Evolutionary conservation across 169 alveolate genomes (phyloP), one percentile per base, ranked within the genome.

Genomic region (Eimeria sp.): DNA sequence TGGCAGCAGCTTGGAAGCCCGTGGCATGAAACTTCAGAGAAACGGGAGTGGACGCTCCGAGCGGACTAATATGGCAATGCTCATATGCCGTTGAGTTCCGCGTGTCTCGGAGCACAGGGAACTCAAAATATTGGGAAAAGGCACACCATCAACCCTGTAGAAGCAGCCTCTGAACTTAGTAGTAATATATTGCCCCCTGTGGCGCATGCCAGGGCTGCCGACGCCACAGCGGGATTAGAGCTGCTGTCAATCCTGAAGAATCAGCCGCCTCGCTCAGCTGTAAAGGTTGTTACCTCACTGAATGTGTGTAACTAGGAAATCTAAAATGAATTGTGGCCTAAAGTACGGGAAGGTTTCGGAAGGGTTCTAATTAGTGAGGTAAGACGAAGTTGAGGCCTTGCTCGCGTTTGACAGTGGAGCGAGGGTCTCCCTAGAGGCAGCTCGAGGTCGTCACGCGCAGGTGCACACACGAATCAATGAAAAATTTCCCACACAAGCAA

Each of bases 121-220:
- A 74, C 83, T 40, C 83, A 74, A 40, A 40, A 40, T 74, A 18
- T 13, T 40, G 78, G 8, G 0, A 68, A 40, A 18, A 6, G 6
- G 58, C 54, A 40, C 30, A 33, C 83, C 30, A 74, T 37, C 2
- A 43, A 20, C 83, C 54, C 30, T 14, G 58, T 40, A 23, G 30
- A 37, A 74, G 6, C 83, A 16, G 0, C 18, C 4, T 37, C 30
- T 74, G 56, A 58, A 40, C 18, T 40, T 74, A 33, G 1, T 74
- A 74, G 83, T 37, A 40, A 3, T 74, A 37, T 40, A 40, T 20
- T 74, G 83, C 83, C 83, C 33, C 4, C 33, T 20, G n/a, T 58
- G 40, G 83, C 83, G 49, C 49, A 30, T 74, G 58, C 83, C 58
- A 74, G 83, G 83, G 58, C 83, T 40, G 83, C 83, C 83, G 83